A percentile compares a stretch with the other conserved stretches of the same genome.
Conservation (phyloP, 2,329 filamentous ascomycete species). For the Biscogniauxia mediterranea region DNA sequence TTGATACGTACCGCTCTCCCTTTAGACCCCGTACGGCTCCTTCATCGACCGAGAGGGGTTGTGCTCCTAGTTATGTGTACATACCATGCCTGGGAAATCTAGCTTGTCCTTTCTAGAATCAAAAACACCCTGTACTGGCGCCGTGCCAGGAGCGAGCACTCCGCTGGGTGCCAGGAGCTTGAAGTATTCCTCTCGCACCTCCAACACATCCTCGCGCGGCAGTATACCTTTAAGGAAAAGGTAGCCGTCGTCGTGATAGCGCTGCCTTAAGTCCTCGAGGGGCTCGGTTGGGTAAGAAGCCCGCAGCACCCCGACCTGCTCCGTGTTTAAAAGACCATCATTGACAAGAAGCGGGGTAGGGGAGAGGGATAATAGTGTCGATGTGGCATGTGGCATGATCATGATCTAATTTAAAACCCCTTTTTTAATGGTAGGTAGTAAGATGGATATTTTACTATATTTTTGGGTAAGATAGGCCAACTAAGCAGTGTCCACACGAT, state of each 20-base stretch:
- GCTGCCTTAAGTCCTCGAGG: slow-evolving; percentile 37
- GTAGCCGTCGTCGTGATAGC: slow-evolving; percentile 39
- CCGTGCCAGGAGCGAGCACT: slow-evolving; percentile 37
- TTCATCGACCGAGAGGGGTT: no score
- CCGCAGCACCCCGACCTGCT: slow-evolving; percentile 33
- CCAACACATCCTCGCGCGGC: slow-evolving; percentile 41
- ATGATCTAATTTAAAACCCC: not conserved
- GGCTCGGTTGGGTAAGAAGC: slow-evolving; percentile 35
- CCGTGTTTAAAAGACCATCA: slow-evolving; percentile 17
- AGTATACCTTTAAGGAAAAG: slow-evolving; percentile 41
- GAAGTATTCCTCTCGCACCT: slow-evolving; percentile 41
- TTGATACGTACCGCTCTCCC: not conserved
- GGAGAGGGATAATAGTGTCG: not conserved
- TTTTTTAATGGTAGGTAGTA: not conserved
- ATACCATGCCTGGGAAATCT: slow-evolving; percentile 34
- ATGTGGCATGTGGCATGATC: slow-evolving; percentile 15
- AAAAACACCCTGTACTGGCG: slow-evolving; percentile 41
- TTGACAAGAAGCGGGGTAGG: slow-evolving; percentile 18
- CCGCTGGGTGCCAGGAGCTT: slow-evolving; percentile 36
- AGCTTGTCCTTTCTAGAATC: slow-evolving; percentile 34
- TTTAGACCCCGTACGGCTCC: no score
- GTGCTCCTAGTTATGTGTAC: slow-evolving; percentile 12
- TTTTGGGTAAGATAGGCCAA: not conserved
- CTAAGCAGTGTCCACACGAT: not conserved
- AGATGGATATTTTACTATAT: not conserved